phyloP scores from a whole-genome alignment of 2,329 filamentous ascomycete species.

The Alternaria viburni region DNA sequence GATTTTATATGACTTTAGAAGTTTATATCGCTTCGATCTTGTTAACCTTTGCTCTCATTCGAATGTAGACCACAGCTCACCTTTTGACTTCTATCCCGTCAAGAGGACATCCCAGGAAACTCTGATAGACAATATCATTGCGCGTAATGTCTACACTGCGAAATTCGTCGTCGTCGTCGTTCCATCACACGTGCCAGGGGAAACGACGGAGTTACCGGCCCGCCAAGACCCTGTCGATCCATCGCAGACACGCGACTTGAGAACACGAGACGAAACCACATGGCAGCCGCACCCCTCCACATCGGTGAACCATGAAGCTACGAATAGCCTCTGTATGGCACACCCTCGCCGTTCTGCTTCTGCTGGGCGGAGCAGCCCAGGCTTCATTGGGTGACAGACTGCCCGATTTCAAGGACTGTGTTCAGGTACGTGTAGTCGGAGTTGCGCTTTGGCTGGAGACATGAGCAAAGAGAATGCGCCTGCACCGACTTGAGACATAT shows the following conservation, averaged over 20 bases:
- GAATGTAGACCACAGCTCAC: too few relatives aligned
- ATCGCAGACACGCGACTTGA: constrained; percentile 2
- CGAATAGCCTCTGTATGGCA: constrained; percentile 32
- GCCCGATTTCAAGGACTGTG: constrained; percentile 85
- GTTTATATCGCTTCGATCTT: background rate
- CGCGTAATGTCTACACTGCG: background rate
- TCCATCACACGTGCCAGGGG: background rate
- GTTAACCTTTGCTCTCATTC: background rate
- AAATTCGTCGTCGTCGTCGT: background rate
- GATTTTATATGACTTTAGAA: background rate
- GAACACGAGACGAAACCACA: background rate
- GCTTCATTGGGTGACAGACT: constrained; percentile 85
- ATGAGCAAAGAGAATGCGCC: background rate
- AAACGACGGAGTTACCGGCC: background rate
- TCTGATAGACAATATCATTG: background rate
- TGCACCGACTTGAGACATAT: background rate
- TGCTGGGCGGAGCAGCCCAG: constrained; percentile 48
- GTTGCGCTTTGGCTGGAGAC: background rate
- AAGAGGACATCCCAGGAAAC: too few relatives aligned
- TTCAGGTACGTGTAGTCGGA: constrained; percentile 66
- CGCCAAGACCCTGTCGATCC: constrained; percentile 14
- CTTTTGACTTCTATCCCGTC: too few relatives aligned
- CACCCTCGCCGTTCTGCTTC: constrained; percentile 28
- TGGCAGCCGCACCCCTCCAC: background rate
- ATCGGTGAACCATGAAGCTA: constrained; percentile 34